These are phyloP conservation scores for Prunus kanzakura DNA, from an alignment of 306 rosid species.

Conservation along the genomic window DNA sequence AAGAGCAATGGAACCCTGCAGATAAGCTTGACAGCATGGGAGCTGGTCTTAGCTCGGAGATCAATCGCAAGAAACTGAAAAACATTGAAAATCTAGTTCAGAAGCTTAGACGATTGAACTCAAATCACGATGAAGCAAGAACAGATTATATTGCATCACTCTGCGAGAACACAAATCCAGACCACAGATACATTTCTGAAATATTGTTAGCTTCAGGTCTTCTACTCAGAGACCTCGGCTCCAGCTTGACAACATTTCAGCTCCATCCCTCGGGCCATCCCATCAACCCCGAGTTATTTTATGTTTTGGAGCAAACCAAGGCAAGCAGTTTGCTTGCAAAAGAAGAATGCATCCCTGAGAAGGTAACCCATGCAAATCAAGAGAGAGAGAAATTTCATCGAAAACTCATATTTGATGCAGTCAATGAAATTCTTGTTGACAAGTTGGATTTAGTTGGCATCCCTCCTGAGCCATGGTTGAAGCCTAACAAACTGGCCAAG, in stretches of 20 bases:
- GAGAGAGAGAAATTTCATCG: conserved; percentile 57
- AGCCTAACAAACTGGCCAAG: conserved; percentile 51
- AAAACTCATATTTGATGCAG: conserved; percentile 77
- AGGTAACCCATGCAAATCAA: conserved; percentile 29
- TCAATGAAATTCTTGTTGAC: conserved; percentile 66
- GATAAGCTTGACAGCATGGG: conserved; percentile 33
- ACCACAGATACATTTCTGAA: conserved; percentile 80
- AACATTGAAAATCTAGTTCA: conserved; percentile 77
- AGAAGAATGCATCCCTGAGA: conserved; percentile 43
- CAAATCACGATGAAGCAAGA: conserved; percentile 67
- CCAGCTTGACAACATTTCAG: conserved; percentile 62
- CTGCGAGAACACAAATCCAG: conserved; percentile 73
- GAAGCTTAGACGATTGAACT: conserved; percentile 74
- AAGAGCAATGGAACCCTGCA: conserved; percentile 53
- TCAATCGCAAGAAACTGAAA: conserved; percentile 65
- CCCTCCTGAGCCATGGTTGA: conserved; percentile 55
- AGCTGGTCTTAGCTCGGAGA: conserved; percentile 45
- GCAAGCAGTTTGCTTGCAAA: conserved; percentile 55
- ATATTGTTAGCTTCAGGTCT: conserved; percentile 85
- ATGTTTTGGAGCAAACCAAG: conserved; percentile 83
- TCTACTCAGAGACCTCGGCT: conserved; percentile 66
- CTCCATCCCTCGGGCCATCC: conserved; percentile 77
- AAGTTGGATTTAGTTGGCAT: conserved; percentile 41
- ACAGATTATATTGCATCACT: conserved; percentile 78
- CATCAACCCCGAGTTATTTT: conserved; percentile 83